A percentile compares a stretch with the other conserved stretches of the same genome.
These are phyloP conservation scores for Breynia disticha DNA, from an alignment of 441 rosid genomes.

Conservation along the genomic window DNA sequence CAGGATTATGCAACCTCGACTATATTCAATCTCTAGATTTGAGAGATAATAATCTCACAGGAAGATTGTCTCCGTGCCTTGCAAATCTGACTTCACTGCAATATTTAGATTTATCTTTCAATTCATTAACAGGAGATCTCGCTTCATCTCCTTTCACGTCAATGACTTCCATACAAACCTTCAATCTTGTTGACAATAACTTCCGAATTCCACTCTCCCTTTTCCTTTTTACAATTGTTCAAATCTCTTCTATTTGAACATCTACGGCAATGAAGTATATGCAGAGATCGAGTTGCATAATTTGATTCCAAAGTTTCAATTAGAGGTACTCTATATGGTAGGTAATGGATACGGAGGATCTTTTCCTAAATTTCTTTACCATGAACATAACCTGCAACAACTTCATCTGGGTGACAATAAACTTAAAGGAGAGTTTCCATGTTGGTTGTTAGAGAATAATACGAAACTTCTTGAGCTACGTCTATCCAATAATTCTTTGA, in stretches of 20 bases:
- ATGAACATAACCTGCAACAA: slow-evolving; percentile 9
- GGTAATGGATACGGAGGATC: not conserved
- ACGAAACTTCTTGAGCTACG: not conserved
- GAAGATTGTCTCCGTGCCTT: not conserved
- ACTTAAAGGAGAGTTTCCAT: not conserved
- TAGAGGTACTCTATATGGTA: not conserved
- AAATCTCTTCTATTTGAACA: not conserved
- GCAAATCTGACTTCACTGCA: not conserved
- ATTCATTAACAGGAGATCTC: not conserved
- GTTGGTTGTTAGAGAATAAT: slow-evolving; percentile 20
- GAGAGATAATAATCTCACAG: not conserved
- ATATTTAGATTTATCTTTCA: not conserved
- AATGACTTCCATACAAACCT: not conserved
- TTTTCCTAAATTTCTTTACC: slow-evolving; percentile 14
- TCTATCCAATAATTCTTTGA: slow-evolving; percentile 11
- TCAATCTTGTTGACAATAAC: not conserved
- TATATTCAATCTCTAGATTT: slow-evolving; percentile 1
- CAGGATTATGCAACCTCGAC: not conserved
- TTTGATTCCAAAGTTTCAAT: not conserved
- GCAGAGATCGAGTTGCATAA: not conserved
- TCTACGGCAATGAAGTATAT: not conserved
- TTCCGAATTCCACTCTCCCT: not conserved
- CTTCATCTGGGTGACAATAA: slow-evolving; percentile 3
- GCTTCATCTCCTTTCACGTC: not conserved
- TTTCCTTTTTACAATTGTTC: not conserved